These are phyloP conservation scores for Macrolepiota albuminosa DNA, from an alignment of 768 basidiomycete species.

Conservation along the genomic window DNA sequence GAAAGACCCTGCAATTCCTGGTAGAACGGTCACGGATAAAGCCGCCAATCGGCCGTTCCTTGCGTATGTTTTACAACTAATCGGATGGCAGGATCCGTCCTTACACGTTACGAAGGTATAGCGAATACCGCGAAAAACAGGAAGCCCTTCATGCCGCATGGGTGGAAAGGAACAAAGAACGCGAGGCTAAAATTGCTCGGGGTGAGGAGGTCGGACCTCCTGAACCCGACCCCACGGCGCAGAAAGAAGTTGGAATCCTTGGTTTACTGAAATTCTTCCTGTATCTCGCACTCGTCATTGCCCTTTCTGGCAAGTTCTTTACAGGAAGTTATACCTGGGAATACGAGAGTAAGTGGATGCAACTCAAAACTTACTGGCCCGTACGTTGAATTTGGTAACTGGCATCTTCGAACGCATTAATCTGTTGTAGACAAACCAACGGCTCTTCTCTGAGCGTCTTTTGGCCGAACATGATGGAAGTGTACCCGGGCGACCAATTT, in stretches of 20 bases:
- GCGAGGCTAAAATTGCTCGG: slow-evolving; percentile 65
- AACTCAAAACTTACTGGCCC: slow-evolving; percentile 60
- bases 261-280: slow-evolving; percentile 69
- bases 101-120: slow-evolving; percentile 42
- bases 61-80: slow-evolving; percentile 46
- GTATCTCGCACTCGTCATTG: slow-evolving; percentile 44
- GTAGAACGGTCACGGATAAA: slow-evolving; percentile 69
- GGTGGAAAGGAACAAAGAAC: slow-evolving; percentile 66
- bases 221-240: slow-evolving; percentile 68
- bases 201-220: slow-evolving; percentile 72
- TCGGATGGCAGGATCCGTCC: slow-evolving; percentile 2
- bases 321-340: slow-evolving; percentile 89
- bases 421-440: slow-evolving; percentile 44
- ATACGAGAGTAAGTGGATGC: slow-evolving; percentile 58
- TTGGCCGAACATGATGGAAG: slow-evolving; percentile 70
- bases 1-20: slow-evolving; percentile 57
- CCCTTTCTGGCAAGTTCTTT: slow-evolving; percentile 75
- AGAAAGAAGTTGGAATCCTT: slow-evolving; percentile 58
- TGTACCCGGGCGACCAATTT: slow-evolving; percentile 63
- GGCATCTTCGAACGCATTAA: background rate
- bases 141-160: slow-evolving; percentile 58
- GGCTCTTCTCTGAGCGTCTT: slow-evolving; percentile 68
- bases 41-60: slow-evolving; percentile 83
- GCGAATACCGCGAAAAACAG: slow-evolving; percentile 59
- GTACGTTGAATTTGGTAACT: slow-evolving; percentile 30